Percentiles rank a stretch among this genome's conserved stretches.
Conservation (phyloP, 2,329 filamentous ascomycete species). For the Akanthomyces dipterigenus region DNA sequence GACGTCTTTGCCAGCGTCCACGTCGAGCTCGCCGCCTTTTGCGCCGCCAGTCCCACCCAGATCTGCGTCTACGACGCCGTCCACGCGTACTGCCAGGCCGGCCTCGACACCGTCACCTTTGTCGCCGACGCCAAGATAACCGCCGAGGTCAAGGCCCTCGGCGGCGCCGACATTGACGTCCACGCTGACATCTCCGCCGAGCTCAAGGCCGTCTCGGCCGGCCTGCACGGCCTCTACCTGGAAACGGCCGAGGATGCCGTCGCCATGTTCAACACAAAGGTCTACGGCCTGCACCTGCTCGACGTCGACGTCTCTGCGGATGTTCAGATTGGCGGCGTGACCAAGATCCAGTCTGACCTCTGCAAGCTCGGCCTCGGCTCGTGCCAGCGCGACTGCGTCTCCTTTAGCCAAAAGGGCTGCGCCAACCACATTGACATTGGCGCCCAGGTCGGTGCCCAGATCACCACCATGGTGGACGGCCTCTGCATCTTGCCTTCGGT, state of each 20-base stretch:
- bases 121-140: constrained; percentile 23
- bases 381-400: constrained; percentile 32
- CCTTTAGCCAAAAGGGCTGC: constrained; percentile 31
- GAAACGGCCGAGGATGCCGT: constrained; percentile 25
- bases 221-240: constrained; percentile 28
- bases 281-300: constrained; percentile 22
- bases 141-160: constrained; percentile 22
- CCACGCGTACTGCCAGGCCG: constrained; percentile 31
- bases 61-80: constrained; percentile 27
- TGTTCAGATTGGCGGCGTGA: constrained; percentile 21
- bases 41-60: constrained; percentile 28
- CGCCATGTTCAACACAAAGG: constrained; percentile 31
- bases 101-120: constrained; percentile 27
- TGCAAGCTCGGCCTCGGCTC: constrained; percentile 26
- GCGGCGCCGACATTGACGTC: constrained; percentile 17
- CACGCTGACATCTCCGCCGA: constrained; percentile 21
- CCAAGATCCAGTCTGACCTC: constrained; percentile 18
- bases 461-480: constrained; percentile 23
- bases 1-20: constrained; percentile 20
- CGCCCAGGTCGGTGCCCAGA: constrained; percentile 18
- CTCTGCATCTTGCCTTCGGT: constrained; percentile 27
- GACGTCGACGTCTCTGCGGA: constrained; percentile 11
- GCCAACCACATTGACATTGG: constrained; percentile 30
- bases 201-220: constrained; percentile 27
- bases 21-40: constrained; percentile 26